A percentile compares a stretch with the other conserved stretches of the same genome.
phyloP scores from a whole-genome alignment of 116 monocot species.

The Zostera marina region DNA sequence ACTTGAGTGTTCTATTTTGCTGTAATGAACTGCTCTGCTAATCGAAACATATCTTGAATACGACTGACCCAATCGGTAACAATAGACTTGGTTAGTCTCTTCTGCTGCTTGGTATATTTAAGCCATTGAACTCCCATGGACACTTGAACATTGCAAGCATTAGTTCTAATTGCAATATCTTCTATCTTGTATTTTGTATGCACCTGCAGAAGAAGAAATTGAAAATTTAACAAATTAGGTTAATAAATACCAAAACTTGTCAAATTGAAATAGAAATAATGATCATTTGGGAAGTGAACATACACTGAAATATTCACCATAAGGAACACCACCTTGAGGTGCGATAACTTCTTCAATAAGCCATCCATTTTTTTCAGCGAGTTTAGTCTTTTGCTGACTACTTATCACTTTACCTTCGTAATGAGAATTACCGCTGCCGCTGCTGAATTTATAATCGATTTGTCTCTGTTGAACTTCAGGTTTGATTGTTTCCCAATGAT shows the following conservation, averaged over 20 bases:
- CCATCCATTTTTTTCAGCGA: constrained; percentile 63
- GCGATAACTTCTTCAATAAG: constrained; percentile 85
- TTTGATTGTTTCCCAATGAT: constrained; percentile 60
- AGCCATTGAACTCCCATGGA: constrained; percentile 68
- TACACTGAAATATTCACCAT: constrained; percentile 85
- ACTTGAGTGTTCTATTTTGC: constrained; percentile 31
- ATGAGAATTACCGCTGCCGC: constrained; percentile 26
- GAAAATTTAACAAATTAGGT: background rate
- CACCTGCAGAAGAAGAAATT: constrained; percentile 30
- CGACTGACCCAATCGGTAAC: constrained; percentile 40
- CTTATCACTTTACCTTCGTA: constrained; percentile 63
- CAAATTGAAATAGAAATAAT: background rate
- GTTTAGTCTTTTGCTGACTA: constrained; percentile 66
- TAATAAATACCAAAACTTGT: no score
- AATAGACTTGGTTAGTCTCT: constrained; percentile 58
- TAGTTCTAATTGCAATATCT: constrained; percentile 37
- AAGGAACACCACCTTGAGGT: constrained; percentile 53
- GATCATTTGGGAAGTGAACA: background rate
- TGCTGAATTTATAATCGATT: constrained; percentile 56
- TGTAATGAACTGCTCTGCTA: constrained; percentile 30
- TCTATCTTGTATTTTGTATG: constrained; percentile 72
- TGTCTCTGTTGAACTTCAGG: constrained; percentile 43
- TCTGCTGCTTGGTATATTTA: constrained; percentile 81
- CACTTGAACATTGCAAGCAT: constrained; percentile 55
- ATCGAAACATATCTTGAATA: constrained; percentile 47